Base-by-base conservation (phyloP, 495 filamentous ascomycete genomes). In the Evernia prunastri region DNA sequence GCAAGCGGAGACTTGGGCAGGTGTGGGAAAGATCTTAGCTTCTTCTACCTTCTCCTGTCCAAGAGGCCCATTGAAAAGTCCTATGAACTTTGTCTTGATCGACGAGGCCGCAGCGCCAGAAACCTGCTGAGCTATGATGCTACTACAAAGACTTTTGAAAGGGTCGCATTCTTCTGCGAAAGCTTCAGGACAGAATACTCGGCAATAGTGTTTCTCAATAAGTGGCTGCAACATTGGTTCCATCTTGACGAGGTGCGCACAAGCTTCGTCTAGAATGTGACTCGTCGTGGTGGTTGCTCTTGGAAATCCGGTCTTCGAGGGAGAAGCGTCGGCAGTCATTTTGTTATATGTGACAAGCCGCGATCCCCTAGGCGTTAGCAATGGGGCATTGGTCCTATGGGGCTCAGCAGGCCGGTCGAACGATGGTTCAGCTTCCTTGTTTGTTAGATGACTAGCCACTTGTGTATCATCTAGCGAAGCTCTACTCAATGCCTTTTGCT, bases 71-170 rank as follows among this genome's bases (percentile, higher is more conserved):
- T 81, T 72, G 73, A 96, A 96, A n/a, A 97, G 78, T 17, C 78
- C 78, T 43, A 96, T 77, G 74, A 97, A 97, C 67, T 89, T 92
- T 18, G 82, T 83, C 66, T 91, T 90, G 71, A 98, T 97, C 7
- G 89, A 86, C 63, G 82, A 87, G 31, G 94, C 95, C 4, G 94
- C 94, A 6, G 91, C 90, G 23, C 93, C 91, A 23, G 91, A 94
- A 17, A 98, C 93, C 73, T 98, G 94, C 74, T 98, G 94, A 53
- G 90, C 90, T 64, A 97, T 96, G 68, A 98, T 97, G 56, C 91
- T 87, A 72, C 85, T 89, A 31, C 82, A 81, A 47, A 98, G 81
- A 60, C 86, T 87, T 59, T 85, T 86, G 72, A 97, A 98, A 5
- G 94, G 93, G 73, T 97, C 89, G 66, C 96, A 82, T 66, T 84